Conservation (phyloP, 2,329 filamentous ascomycete genomes). For the Ascochyta rabiei region DNA sequence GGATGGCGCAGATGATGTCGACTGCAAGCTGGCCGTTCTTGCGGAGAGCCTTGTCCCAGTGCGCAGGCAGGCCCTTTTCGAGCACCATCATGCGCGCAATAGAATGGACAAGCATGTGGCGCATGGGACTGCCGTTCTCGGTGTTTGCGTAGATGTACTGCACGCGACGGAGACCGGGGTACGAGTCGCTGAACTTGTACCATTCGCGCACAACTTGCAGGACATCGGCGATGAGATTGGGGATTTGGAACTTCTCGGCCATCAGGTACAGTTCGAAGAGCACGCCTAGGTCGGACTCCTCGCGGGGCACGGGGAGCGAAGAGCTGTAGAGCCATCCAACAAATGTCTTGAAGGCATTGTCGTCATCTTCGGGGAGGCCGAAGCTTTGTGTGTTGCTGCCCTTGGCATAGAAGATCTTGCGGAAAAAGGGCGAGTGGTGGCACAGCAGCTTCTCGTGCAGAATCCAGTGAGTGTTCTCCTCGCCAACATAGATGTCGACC, state of each 20-base stretch:
- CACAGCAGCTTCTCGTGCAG: constrained; percentile 63
- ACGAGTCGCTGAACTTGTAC: constrained; percentile 60
- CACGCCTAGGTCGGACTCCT: constrained; percentile 57
- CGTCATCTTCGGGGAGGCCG: constrained; percentile 60
- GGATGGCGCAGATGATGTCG: constrained; percentile 60
- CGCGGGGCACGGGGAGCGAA: constrained; percentile 53
- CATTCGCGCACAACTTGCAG: constrained; percentile 57
- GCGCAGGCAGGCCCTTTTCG: constrained; percentile 56
- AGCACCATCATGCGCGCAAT: constrained; percentile 59
- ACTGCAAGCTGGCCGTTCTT: constrained; percentile 63
- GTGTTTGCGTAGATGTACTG: constrained; percentile 61
- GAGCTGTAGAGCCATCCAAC: constrained; percentile 61
- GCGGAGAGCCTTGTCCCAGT: constrained; percentile 61
- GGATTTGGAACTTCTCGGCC: constrained; percentile 59
- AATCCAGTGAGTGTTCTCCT: constrained; percentile 61
- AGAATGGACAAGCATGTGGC: constrained; percentile 56
- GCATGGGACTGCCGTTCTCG: constrained; percentile 54
- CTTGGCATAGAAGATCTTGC: constrained; percentile 57
- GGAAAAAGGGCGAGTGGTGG: constrained; percentile 61
- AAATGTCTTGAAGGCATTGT: constrained; percentile 58
- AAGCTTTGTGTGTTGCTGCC: constrained; percentile 47
- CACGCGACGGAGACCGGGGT: constrained; percentile 59
- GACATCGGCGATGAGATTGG: constrained; percentile 54
- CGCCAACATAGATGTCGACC: constrained; percentile 63
- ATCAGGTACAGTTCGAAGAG: constrained; percentile 63